Evolutionary conservation across 1,284 basidiomycete genomes (phyloP), one percentile per base, ranked within the genome.

Genomic region (Microbotryomycetes sp.): DNA sequence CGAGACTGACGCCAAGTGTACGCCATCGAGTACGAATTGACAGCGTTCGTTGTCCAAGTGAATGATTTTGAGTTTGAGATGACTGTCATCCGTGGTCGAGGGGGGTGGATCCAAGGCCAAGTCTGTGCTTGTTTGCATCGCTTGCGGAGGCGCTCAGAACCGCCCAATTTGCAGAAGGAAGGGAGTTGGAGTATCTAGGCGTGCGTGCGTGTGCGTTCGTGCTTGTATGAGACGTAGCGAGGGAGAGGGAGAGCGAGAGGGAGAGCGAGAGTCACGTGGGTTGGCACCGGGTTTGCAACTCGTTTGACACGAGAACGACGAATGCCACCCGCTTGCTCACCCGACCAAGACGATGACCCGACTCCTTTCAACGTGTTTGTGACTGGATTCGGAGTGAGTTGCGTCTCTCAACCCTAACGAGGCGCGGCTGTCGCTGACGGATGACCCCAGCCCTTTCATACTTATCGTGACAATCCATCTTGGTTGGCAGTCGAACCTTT

Each of bases 21-120:
- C 91, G 81, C 93, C 92, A 74, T 90, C 88, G 9, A 96, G 80
- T 19, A 92, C 85, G 73, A 97, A 96, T 71, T 89, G 87, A 63
- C 90, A 87, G 60, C 83, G 81, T 72, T 91, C 87, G 70, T 83
- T 83, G 72, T 88, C 84, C 32, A 70, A 63, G 6, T 65, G 46
- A 26, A 60, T 72, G 48, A 72, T 62, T 59, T 68, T 66, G 42
- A 72, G 58, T 16, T 58, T 59, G n/a, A 72, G 58, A 25, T 71
- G 63, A 3, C 56, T 59, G 25, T 68, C 71, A 49, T 70, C 67
- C 36, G 63, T 52, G 12, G 69, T 68, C 6, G 51, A 62, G 12
- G 36, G 36, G 12, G 70, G 70, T 2, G 66, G 63, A 49, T 65
- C 59, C 46, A 64, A 58, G 12, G 70, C 62, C n/a, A 71, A 67